Evolutionary conservation across 306 rosid species (phyloP), one percentile per base, ranked within the genome.

Genomic region (Arachis hypogaea): DNA sequence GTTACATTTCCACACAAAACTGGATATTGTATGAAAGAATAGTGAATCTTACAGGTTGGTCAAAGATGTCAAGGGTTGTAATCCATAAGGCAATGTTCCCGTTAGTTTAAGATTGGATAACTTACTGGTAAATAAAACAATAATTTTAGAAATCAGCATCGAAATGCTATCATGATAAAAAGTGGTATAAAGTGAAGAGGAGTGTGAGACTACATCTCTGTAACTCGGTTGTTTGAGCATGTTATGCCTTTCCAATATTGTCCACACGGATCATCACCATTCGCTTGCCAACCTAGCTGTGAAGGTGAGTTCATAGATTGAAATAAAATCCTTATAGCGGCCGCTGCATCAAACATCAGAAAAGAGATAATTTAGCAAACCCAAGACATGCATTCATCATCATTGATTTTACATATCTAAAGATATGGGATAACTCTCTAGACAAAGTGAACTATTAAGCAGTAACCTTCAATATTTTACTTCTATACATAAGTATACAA

Each of bases 211-310:
- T 74, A 93, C 98, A 94, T 94, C 72, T 88, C 90, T 1, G 92
- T 89, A 69, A 94, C 90, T 50, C 95, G 89, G 76, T 86, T 78
- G 83, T 76, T 84, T 6, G 89, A 78, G 79, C 98, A 94, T 18
- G 77, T 84, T 71, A 91, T 81, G 62, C 98, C 98, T 81, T 82
- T 86, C 98, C 98, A 94, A 59, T 86, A 73, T 81, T 91, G 97
- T 7, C 89, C 97, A 60, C 98, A 94, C 3, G 98, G 97, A 81
- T 94, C 96, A 33, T 76, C 92, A 60, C 92, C 89, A 65, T 61
- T 80, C 76, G 80, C 75, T 68, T 64, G 86, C 99, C 99, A 94
- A 68, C 92, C 88, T 49, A 94, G 82, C 88, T 87, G 96, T 68
- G 89, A 1, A 2, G 89, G 83, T 16, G 93, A 86, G 66, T 83